Evolutionary conservation across 225 moss, liverwort and hornwort genomes (phyloP), one percentile per base, ranked within the genome.

Genomic region (Thuidium tamariscinum): DNA sequence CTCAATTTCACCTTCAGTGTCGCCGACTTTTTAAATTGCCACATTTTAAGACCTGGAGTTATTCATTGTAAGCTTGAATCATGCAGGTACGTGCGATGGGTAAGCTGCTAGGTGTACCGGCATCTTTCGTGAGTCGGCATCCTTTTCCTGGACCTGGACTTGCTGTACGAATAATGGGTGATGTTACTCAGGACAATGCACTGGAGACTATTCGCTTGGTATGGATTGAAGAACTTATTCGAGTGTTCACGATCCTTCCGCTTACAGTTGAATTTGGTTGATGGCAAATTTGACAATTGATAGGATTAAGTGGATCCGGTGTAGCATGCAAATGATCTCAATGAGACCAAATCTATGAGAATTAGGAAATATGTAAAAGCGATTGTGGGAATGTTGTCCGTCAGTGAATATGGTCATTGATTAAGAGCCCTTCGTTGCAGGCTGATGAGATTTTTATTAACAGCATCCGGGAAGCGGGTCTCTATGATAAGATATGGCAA

Each of bases 401-500:
- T 69, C 22, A 80, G 67, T 55, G 61, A 78, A 86, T 76, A 54
- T 6, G 54, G 68, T 79, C 48, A 56, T 77, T 92, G 65, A 86
- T 39, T 9, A 84, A 79, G 83, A 52, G 39, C 32, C 19, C 62
- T 86, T 82, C 34, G n/a, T 81, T 64, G 89, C 92, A 96, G 93
- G 96, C 88, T 29, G 95, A 95, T 88, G 96, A 96, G 84, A 95
- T 95, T 75, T 97, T 97, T 65, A 82, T 97, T 17, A 96, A 91
- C 88, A 89, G 93, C 80, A 96, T 95, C 52, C 93, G 91, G 76
- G 94, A 97, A 84, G 97, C 96, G 64, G 96, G 96, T 79, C 87
- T 97, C 8, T 97, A 97, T 86, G 94, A 96, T 79, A 79, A 95
- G 85, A 97, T 97, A 77, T 96, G 97, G 95, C 96, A 97, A 90